These are phyloP conservation scores for Syncephalastrum racemosum DNA, from an alignment of 371 early-diverging fungal species.

Conservation along the genomic window DNA sequence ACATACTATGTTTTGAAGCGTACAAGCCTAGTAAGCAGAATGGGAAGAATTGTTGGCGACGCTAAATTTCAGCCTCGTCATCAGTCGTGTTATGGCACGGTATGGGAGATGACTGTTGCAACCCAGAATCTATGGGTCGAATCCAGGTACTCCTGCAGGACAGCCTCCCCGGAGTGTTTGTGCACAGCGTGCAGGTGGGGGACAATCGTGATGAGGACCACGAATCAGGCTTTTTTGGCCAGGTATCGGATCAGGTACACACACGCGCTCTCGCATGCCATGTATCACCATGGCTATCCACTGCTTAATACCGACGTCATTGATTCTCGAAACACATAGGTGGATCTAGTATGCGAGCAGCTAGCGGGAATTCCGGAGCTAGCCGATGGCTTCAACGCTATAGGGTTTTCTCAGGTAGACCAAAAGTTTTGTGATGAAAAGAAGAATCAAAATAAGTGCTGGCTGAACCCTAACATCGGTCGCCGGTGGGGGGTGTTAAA, in stretches of 20 bases:
- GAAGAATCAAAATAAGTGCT: not conserved
- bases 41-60: too few species aligned
- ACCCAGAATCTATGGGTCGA: slow-evolving; percentile 67
- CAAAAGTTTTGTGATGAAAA: slow-evolving; percentile 7
- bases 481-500: too few species aligned
- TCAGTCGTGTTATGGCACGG: slow-evolving; percentile 83
- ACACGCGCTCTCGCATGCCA: too few species aligned
- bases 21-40: too few species aligned
- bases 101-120: slow-evolving; percentile 89
- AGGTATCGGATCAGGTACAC: slow-evolving; percentile 67
- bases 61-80: too few species aligned
- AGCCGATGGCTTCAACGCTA: slow-evolving; percentile 76
- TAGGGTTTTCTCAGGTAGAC: slow-evolving; percentile 91
- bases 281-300: too few species aligned
- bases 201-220: slow-evolving; percentile 63
- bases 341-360: slow-evolving; percentile 64
- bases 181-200: slow-evolving; percentile 78
- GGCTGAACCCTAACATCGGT: too few species aligned
- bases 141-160: slow-evolving; percentile 52
- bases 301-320: not conserved
- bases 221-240: slow-evolving; percentile 83
- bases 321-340: slow-evolving; percentile 17
- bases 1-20: too few species aligned
- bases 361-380: slow-evolving; percentile 58
- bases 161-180: slow-evolving; percentile 65